Conservation (phyloP, 2,329 filamentous ascomycete species). For the Calycina herbarum region DNA sequence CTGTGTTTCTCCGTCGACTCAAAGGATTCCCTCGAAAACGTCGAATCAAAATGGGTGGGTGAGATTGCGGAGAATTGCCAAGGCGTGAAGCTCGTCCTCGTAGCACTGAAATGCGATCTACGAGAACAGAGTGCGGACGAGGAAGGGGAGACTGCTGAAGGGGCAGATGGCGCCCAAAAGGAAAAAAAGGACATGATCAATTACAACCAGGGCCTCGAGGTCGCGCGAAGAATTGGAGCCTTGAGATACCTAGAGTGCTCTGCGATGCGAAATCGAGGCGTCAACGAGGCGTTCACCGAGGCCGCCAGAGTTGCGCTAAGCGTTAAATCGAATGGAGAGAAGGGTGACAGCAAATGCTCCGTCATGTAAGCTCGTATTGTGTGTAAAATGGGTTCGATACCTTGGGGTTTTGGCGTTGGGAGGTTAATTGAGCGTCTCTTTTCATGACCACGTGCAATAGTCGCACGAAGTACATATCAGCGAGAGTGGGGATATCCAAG, state of each 20-base stretch:
- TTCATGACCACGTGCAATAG: constrained; percentile 7
- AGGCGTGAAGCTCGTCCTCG: constrained; percentile 89
- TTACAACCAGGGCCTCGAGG: constrained; percentile 88
- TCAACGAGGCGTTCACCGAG: constrained; percentile 98
- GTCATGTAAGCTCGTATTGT: constrained; percentile 51
- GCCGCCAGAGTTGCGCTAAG: constrained; percentile 89
- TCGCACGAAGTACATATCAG: constrained; percentile 17
- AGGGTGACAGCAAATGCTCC: constrained; percentile 59
- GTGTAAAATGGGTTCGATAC: constrained; percentile 15
- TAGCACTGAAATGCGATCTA: constrained; percentile 95
- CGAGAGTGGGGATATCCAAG: background rate
- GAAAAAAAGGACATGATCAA: constrained; percentile 76
- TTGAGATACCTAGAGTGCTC: constrained; percentile 97
- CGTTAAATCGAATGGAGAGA: constrained; percentile 60
- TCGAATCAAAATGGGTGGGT: constrained; percentile 96
- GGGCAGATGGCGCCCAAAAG: constrained; percentile 44
- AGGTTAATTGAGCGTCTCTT: constrained; percentile 15
- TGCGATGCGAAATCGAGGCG: constrained; percentile 94
- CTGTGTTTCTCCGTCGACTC: constrained; percentile 98
- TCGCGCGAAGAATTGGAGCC: constrained; percentile 87
- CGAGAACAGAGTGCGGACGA: constrained; percentile 72
- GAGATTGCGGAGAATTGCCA: constrained; percentile 98
- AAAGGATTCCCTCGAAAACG: constrained; percentile 94
- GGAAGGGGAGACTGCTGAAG: constrained; percentile 47
- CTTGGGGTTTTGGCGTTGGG: constrained; percentile 17